Evolutionary conservation across 371 early-diverging fungal species (phyloP).

Genomic region (Lichtheimia hyalospora): DNA sequence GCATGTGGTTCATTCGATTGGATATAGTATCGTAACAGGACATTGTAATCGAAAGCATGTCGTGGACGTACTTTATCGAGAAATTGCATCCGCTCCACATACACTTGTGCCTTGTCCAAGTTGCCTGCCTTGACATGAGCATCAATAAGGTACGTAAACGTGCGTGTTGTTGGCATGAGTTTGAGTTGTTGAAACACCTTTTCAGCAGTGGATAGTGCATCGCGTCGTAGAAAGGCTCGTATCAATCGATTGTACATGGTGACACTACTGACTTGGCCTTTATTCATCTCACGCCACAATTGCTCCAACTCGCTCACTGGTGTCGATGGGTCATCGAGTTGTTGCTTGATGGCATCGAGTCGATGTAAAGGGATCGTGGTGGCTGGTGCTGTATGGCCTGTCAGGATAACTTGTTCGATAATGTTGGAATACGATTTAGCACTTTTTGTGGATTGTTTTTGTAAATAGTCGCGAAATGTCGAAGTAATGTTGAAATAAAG

Average conservation of each 20-base stretch:
- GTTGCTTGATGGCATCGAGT: constrained; percentile 21
- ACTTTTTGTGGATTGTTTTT: constrained; percentile 27
- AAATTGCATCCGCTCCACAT: constrained; percentile 32
- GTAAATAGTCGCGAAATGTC: constrained; percentile 39
- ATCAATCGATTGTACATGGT: constrained; percentile 41
- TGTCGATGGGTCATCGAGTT: constrained; percentile 22
- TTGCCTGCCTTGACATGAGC: constrained; percentile 26
- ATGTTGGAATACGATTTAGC: constrained; percentile 35
- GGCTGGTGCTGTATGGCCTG: constrained; percentile 3
- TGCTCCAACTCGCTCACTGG: constrained; percentile 14
- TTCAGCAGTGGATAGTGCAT: constrained; percentile 22
- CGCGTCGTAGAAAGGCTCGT: constrained; percentile 26
- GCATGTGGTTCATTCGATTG: constrained; percentile 29
- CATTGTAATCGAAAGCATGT: constrained; percentile 31
- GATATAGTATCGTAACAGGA: constrained; percentile 30
- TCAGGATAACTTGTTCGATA: constrained; percentile 42
- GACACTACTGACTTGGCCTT: constrained; percentile 15
- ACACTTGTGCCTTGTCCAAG: constrained; percentile 14
- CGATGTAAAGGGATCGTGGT: constrained; percentile 15
- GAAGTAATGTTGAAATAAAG: constrained; percentile 40
- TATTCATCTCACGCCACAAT: constrained; percentile 22
- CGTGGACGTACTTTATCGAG: constrained; percentile 17
- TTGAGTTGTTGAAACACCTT: constrained; percentile 18
- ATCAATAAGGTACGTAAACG: constrained; percentile 36
- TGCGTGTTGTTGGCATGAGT: constrained; percentile 36